Evolutionary conservation across 495 filamentous ascomycete genomes (phyloP).

Genomic region (Schizothecium vesticola): DNA sequence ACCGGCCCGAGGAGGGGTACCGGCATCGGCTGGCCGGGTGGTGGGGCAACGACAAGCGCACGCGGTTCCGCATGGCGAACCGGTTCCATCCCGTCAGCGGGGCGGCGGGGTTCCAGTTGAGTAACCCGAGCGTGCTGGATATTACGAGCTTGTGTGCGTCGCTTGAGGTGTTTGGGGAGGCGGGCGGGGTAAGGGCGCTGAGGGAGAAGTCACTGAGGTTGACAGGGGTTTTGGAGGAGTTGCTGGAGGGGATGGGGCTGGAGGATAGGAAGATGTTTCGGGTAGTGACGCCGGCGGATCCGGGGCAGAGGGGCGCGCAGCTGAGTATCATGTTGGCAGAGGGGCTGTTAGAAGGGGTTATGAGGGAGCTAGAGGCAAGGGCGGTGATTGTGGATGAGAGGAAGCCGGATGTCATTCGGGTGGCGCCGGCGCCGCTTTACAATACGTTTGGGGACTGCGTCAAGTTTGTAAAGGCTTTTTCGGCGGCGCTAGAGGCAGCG

Average conservation of each 20-base stretch:
- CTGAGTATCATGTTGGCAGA: slow-evolving; percentile 66
- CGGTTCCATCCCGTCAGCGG: slow-evolving; percentile 67
- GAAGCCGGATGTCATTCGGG: slow-evolving; percentile 81
- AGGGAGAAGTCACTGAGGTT: slow-evolving; percentile 68
- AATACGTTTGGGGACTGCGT: slow-evolving; percentile 79
- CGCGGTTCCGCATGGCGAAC: slow-evolving; percentile 74
- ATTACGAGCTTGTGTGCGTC: slow-evolving; percentile 67
- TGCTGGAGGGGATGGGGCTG: slow-evolving; percentile 47
- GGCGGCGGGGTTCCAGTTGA: slow-evolving; percentile 64
- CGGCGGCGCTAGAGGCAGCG: slow-evolving; percentile 42
- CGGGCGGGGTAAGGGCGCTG: slow-evolving; percentile 60
- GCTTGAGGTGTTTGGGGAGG: slow-evolving; percentile 70
- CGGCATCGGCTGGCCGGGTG: slow-evolving; percentile 69
- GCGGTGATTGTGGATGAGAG: slow-evolving; percentile 84
- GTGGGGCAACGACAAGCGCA: slow-evolving; percentile 80
- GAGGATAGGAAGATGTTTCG: slow-evolving; percentile 52
- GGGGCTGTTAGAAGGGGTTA: slow-evolving; percentile 63
- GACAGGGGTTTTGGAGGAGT: slow-evolving; percentile 74
- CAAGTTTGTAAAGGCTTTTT: slow-evolving; percentile 63
- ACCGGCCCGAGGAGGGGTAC: slow-evolving; percentile 36
- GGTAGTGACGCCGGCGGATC: slow-evolving; percentile 76
- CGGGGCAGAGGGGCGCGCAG: slow-evolving; percentile 74
- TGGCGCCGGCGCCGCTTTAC: slow-evolving; percentile 89
- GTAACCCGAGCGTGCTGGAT: slow-evolving; percentile 63
- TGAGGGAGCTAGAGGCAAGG: slow-evolving; percentile 60